A percentile compares a stretch with the other conserved stretches of the same genome.
Conservation (phyloP, 2,329 filamentous ascomycete genomes). For the Diaporthe ampelina region DNA sequence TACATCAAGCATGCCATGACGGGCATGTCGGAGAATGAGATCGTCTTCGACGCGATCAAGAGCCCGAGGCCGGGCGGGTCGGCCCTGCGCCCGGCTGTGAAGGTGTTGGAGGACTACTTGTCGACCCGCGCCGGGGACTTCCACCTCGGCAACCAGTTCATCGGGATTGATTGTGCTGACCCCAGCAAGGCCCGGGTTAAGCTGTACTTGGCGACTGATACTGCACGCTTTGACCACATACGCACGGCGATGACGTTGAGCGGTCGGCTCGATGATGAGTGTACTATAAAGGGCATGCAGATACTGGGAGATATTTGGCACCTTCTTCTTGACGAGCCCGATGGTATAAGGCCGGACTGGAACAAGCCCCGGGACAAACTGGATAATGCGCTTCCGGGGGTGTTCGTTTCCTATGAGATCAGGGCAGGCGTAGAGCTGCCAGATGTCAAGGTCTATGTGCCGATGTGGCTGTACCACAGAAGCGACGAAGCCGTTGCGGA, state of each 20-base stretch:
- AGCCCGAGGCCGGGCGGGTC: not conserved
- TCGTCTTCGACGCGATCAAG: not conserved
- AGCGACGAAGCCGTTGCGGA: not conserved
- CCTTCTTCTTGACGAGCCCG: not conserved
- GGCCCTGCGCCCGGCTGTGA: not conserved
- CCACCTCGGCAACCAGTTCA: slow-evolving; percentile 10
- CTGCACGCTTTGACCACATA: not conserved
- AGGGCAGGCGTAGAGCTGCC: not conserved
- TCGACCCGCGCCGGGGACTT: not conserved
- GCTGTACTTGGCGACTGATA: not conserved
- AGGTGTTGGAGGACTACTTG: not conserved
- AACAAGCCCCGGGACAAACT: not conserved
- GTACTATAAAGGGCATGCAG: not conserved
- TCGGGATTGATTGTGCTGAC: not conserved
- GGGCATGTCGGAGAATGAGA: not conserved
- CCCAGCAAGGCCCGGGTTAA: not conserved
- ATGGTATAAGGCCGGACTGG: not conserved
- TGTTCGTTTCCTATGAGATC: not conserved
- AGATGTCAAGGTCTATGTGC: not conserved
- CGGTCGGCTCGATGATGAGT: not conserved
- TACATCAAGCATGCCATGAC: slow-evolving; percentile 2
- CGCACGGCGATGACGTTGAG: not conserved
- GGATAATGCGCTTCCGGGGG: not conserved
- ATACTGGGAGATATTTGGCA: not conserved
- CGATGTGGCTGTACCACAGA: not conserved